phyloP scores from a whole-genome alignment of 768 basidiomycete species.

The Lactarius hatsudake region DNA sequence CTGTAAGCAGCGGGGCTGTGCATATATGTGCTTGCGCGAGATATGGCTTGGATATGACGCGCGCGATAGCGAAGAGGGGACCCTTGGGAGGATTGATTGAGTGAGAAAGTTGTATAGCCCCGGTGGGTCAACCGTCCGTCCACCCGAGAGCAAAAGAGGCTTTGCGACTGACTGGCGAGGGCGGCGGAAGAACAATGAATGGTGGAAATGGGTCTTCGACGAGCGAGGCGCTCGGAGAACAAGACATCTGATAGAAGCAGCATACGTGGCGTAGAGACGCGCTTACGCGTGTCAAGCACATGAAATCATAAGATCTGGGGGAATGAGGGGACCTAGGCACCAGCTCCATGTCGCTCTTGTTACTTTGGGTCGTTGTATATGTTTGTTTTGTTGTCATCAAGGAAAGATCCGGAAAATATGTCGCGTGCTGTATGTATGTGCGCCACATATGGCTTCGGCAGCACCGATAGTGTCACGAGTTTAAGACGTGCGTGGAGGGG shows the following conservation, averaged over 20 bases:
- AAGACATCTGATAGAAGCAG: slow-evolving; percentile 25
- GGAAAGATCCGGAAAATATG: slow-evolving; percentile 24
- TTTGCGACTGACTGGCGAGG: slow-evolving; percentile 1
- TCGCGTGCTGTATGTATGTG: slow-evolving; percentile 7
- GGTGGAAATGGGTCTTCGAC: slow-evolving; percentile 1
- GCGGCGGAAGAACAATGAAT: background rate
- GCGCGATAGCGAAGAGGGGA: background rate
- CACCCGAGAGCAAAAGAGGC: background rate
- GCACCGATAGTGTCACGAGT: slow-evolving; percentile 5
- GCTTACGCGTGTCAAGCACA: slow-evolving; percentile 20
- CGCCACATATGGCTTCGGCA: slow-evolving; percentile 15
- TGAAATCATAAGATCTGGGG: slow-evolving; percentile 20
- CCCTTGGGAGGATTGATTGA: background rate
- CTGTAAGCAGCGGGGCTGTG: slow-evolving; percentile 14
- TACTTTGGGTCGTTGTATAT: slow-evolving; percentile 1
- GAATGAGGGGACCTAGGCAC: slow-evolving; percentile 7
- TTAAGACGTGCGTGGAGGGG: background rate
- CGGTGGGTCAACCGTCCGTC: background rate
- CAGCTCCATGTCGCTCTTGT: background rate
- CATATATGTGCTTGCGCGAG: background rate
- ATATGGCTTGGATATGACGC: too few species aligned
- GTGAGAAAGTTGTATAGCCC: background rate
- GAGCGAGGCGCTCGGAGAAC: slow-evolving; percentile 25
- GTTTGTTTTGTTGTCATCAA: slow-evolving; percentile 16
- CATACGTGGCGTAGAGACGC: slow-evolving; percentile 23